Evolutionary conservation across 495 filamentous ascomycete genomes (phyloP).

Genomic region (Lophium mytilinum): DNA sequence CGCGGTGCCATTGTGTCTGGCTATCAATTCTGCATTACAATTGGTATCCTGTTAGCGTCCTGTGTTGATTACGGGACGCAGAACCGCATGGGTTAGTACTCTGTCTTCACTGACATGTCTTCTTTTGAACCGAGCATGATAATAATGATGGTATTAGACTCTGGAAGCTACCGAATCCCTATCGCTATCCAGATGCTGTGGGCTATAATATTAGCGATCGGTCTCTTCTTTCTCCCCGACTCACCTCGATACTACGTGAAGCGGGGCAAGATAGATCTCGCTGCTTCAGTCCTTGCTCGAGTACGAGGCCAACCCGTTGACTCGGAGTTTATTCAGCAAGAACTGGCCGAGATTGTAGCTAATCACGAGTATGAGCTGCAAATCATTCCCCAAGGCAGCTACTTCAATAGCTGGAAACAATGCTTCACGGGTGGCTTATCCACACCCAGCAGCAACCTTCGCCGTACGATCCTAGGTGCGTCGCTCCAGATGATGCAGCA

Average conservation of each 20-base stretch:
- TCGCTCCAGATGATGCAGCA: conserved; percentile 69
- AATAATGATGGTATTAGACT: conserved; percentile 23
- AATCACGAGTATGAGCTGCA: conserved; percentile 69
- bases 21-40: conserved; percentile 75
- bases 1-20: conserved; percentile 70
- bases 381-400: conserved; percentile 49
- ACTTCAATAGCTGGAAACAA: conserved; percentile 49
- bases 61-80: conserved; percentile 60
- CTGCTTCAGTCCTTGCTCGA: conserved; percentile 50
- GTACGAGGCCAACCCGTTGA: conserved; percentile 57
- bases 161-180: conserved; percentile 71
- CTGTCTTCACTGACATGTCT: too few relatives aligned
- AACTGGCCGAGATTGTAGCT: conserved; percentile 65
- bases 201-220: conserved; percentile 61
- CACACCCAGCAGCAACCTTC: conserved; percentile 52
- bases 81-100: conserved; percentile 34
- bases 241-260: conserved; percentile 74
- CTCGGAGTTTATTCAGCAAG: conserved; percentile 50
- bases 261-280: conserved; percentile 53
- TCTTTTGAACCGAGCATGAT: too few relatives aligned
- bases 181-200: conserved; percentile 71
- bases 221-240: conserved; percentile 68
- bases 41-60: conserved; percentile 67
- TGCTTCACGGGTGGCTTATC: conserved; percentile 59
- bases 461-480: conserved; percentile 65